These are phyloP conservation scores for Ramicandelaber brevisporus DNA, from an alignment of 192 early-diverging fungal genomes.

Conservation along the genomic window DNA sequence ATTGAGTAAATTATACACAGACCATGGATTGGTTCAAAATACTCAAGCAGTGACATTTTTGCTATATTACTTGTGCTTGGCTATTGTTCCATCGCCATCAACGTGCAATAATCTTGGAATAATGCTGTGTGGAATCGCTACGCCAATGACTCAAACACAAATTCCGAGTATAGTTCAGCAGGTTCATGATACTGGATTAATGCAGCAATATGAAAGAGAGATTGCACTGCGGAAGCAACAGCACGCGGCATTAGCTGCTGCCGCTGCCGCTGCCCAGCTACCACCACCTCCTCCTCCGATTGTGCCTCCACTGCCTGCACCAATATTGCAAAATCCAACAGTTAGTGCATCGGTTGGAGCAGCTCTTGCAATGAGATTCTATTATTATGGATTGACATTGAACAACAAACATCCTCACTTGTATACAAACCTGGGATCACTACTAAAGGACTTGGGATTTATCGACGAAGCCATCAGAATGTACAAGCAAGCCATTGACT, in stretches of 20 bases:
- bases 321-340: too few relatives aligned
- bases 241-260: too few relatives aligned
- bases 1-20: constrained; percentile 73
- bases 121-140: constrained; percentile 39
- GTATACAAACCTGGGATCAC: constrained; percentile 80
- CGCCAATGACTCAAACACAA: constrained; percentile 17
- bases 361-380: constrained; percentile 60
- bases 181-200: too few relatives aligned
- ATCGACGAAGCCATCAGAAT: constrained; percentile 58
- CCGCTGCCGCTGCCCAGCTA: constrained; percentile 17
- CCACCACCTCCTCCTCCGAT: too few relatives aligned
- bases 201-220: too few relatives aligned
- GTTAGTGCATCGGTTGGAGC: constrained; percentile 30
- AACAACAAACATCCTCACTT: constrained; percentile 68
- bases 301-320: too few relatives aligned
- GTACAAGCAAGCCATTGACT: constrained; percentile 72
- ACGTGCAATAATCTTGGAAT: constrained; percentile 85
- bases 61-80: constrained; percentile 61
- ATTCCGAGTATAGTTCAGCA: constrained; percentile 19
- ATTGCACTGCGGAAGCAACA: too few relatives aligned
- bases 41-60: constrained; percentile 41
- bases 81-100: constrained; percentile 57
- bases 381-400: constrained; percentile 58
- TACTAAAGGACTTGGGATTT: constrained; percentile 74
- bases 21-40: constrained; percentile 24